Conservation (phyloP, 169 alveolate genomes). For the Theileria orientalis region DNA sequence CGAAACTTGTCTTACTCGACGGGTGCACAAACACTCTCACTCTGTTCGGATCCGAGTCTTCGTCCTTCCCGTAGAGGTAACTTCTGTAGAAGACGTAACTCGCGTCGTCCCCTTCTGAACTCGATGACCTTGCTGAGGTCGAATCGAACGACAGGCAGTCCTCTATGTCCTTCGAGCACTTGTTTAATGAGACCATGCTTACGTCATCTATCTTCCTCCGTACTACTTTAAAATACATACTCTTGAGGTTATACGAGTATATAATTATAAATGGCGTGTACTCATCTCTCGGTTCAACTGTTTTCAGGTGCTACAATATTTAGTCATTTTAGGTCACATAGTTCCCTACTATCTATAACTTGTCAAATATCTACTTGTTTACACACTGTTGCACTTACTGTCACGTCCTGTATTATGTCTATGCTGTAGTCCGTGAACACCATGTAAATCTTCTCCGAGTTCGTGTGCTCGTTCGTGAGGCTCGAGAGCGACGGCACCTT, state of each 20-base stretch:
- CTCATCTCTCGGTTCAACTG: constrained; percentile 18
- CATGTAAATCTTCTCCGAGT: constrained; percentile 37
- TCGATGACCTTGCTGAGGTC: not conserved
- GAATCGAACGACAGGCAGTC: constrained; percentile 11
- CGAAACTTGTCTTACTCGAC: constrained; percentile 31
- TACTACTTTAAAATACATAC: constrained; percentile 64
- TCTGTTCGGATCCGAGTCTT: constrained; percentile 12
- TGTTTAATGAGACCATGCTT: constrained; percentile 21
- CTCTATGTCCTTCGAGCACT: not conserved
- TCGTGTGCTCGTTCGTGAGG: constrained; percentile 3
- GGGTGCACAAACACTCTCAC: constrained; percentile 26
- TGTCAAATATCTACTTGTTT: too few relatives aligned
- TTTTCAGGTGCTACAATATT: constrained; percentile 10
- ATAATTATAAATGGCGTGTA: constrained; percentile 52
- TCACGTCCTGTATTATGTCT: constrained; percentile 56
- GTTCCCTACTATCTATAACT: too few relatives aligned
- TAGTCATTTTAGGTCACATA: not conserved
- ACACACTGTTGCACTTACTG: too few relatives aligned
- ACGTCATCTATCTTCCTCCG: constrained; percentile 4
- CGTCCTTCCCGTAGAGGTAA: constrained; percentile 47
- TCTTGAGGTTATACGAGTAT: constrained; percentile 53
- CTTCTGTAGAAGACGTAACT: constrained; percentile 57
- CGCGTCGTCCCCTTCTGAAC: not conserved
- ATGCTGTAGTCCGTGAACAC: constrained; percentile 53
- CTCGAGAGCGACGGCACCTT: constrained; percentile 47